Evolutionary conservation across 495 filamentous ascomycete species (phyloP), one percentile per base, ranked within the genome.

Genomic region (Podospora appendiculata): DNA sequence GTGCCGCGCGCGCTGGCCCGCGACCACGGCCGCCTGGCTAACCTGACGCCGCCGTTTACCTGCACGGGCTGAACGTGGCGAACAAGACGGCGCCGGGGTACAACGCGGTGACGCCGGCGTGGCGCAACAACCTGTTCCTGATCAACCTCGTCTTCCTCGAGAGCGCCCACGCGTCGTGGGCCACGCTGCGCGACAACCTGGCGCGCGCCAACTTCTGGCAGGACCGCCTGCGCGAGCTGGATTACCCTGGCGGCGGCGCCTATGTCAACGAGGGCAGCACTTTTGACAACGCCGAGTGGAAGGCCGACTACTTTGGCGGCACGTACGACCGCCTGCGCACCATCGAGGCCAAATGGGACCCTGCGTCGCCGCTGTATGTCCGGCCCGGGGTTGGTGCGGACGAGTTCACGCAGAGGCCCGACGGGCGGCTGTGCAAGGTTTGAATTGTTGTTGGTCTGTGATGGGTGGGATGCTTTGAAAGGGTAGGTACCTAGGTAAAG

Each of bases 91-190:
- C 79, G 1, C 48, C 50, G 6, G 33, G 11, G 6, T 12, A 66
- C 48, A 82, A 82, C 56, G 64, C 79, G 1, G 77, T 85, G 2
- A 63, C 79, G 6, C 81, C 80, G 6, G 77, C 76, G 5, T 84
- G 81, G 80, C 72, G 83, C n/a, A 68, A 79, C 3, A 58, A 80
- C 0, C 48, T 50, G 4, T 48, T 41, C 33, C 35, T 53, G 25
- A 32, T 45, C 41, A 57, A 50, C 51, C 10, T 58, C 17, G 59
- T 36, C 7, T 71, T 64, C 0, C 58, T 66, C 3, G 76, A 72
- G 70, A 62, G 70, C 53, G 74, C 67, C 59, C 59, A 66, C 6
- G 59, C 67, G 0, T 40, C 71, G 10, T 14, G 18, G 14, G 33
- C 49, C 1, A 47, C 10, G 11, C 34, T 46, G 13, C 8, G 33